Evolutionary conservation across 805 yeast genomes (phyloP), one percentile per base, ranked within the genome.

Genomic region (Cyberlindnera bimundalis): DNA sequence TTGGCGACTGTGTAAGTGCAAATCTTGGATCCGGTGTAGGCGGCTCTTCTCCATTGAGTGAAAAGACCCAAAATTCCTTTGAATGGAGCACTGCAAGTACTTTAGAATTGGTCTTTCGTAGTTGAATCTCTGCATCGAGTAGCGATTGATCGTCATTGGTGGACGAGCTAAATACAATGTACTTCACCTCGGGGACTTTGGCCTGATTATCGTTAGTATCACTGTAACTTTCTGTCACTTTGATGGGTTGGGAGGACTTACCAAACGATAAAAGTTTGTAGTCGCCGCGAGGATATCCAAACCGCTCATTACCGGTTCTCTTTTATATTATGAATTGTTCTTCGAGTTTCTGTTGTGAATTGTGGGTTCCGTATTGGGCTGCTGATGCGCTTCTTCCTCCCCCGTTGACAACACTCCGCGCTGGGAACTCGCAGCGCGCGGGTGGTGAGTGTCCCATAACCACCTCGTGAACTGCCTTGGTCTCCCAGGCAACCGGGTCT

Each of bases 61-160:
- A 64, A 39, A 70, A 70, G 9, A 70, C 59, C 73, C 74, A 70
- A 7, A 71, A 53, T 30, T 70, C 74, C 42, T 65, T 64, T 8
- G 70, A 59, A 25, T 66, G 58, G 3, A 67, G 52, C 9, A 67
- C 64, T 0, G 67, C 71, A 15, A 71, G 48, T 5, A 58, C 61
- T 29, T 58, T 59, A 7, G 68, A 60, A 33, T 66, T 51, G 11
- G 57, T 48, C 36, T 61, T 60, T 39, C 74, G 46, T 28, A 70
- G 39, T 12, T 55, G 48, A 1, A 70, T 48, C 44, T 71, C 76
- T 31, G 68, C 68, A 36, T 68, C 69, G 24, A 70, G 55, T 6
- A 71, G 56, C 49, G 65, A 56, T 40, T 69, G 71, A 33, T 67
- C 72, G 33, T 67, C 70, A 2, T 45, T 28, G 17, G 11, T 24